Evolutionary conservation across 192 early-diverging fungal species (phyloP).

Genomic region (Coemansia sp.): DNA sequence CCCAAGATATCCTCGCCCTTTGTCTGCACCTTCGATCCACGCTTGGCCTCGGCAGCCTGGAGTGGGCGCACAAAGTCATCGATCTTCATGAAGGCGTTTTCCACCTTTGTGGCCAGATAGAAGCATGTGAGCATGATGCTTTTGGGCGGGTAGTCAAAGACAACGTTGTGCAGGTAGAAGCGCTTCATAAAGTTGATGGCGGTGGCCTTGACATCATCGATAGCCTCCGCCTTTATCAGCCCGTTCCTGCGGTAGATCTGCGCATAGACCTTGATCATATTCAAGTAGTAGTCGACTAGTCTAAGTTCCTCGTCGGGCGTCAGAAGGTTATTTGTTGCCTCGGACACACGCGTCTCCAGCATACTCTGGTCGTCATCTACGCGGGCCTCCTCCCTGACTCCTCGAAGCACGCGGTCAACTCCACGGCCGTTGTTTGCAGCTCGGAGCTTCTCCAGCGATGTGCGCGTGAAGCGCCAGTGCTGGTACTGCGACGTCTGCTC

Average conservation of each 20-base stretch:
- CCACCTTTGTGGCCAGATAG: conserved; percentile 75
- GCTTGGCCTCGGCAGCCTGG: conserved; percentile 30
- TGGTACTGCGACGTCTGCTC: conserved; percentile 73
- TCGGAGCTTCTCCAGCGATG: conserved; percentile 58
- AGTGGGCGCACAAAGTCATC: conserved; percentile 65
- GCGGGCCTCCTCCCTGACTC: conserved; percentile 59
- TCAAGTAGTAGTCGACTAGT: conserved; percentile 45
- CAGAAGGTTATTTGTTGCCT: conserved; percentile 45
- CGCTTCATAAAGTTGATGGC: conserved; percentile 80
- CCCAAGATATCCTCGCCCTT: conserved; percentile 58
- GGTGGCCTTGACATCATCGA: conserved; percentile 62
- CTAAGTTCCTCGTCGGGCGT: conserved; percentile 46
- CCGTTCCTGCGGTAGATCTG: conserved; percentile 23
- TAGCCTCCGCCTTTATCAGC: conserved; percentile 29
- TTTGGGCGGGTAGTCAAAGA: conserved; percentile 81
- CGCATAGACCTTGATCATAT: conserved; percentile 23
- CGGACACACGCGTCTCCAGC: conserved; percentile 31
- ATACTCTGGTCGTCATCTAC: conserved; percentile 27
- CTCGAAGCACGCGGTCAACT: conserved; percentile 59
- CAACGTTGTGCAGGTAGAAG: conserved; percentile 76
- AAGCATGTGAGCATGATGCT: conserved; percentile 75
- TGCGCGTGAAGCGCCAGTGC: conserved; percentile 69
- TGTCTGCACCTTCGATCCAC: conserved; percentile 43
- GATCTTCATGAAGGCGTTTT: conserved; percentile 70
- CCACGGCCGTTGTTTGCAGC: conserved; percentile 58